A percentile compares a stretch with the other conserved stretches of the same genome.
Evolutionary conservation across 495 filamentous ascomycete genomes (phyloP).

Genomic region (Penicillium daleae): DNA sequence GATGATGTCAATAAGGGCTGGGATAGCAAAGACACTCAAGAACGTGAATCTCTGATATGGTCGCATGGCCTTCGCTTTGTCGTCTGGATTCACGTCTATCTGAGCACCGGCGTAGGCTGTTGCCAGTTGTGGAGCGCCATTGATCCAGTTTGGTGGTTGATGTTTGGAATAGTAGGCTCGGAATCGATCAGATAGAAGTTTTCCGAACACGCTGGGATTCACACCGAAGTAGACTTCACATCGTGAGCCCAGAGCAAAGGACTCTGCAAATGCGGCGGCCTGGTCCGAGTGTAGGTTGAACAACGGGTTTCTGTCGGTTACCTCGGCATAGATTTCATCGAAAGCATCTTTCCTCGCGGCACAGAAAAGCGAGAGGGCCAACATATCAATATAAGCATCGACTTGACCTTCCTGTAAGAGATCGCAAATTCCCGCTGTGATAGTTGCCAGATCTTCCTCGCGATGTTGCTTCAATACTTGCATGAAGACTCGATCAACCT

Average conservation of each 20-base stretch:
- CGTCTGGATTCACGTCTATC: constrained; percentile 58
- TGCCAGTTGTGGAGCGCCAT: constrained; percentile 53
- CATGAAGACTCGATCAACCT: constrained; percentile 46
- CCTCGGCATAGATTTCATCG: constrained; percentile 63
- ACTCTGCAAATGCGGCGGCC: constrained; percentile 63
- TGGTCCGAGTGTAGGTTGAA: constrained; percentile 61
- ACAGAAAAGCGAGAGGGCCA: constrained; percentile 59
- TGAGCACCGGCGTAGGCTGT: constrained; percentile 58
- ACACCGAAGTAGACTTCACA: constrained; percentile 65
- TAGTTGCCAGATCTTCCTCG: constrained; percentile 43
- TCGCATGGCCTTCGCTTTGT: constrained; percentile 47
- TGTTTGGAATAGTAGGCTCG: constrained; percentile 52
- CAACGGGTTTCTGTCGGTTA: constrained; percentile 61
- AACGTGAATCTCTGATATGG: constrained; percentile 59
- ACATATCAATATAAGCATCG: constrained; percentile 54
- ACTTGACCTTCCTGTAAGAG: constrained; percentile 44
- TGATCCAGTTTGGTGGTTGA: constrained; percentile 56
- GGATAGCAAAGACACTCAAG: constrained; percentile 63
- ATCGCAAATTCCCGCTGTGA: constrained; percentile 42
- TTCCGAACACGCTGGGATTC: constrained; percentile 56
- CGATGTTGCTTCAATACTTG: constrained; percentile 46
- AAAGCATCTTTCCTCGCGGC: constrained; percentile 58
- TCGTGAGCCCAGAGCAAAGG: constrained; percentile 62
- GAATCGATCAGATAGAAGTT: constrained; percentile 57
- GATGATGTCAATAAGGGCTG: constrained; percentile 62